Base-by-base conservation (phyloP, 345 rosid genomes). In the Melaleuca quinquenervia region DNA sequence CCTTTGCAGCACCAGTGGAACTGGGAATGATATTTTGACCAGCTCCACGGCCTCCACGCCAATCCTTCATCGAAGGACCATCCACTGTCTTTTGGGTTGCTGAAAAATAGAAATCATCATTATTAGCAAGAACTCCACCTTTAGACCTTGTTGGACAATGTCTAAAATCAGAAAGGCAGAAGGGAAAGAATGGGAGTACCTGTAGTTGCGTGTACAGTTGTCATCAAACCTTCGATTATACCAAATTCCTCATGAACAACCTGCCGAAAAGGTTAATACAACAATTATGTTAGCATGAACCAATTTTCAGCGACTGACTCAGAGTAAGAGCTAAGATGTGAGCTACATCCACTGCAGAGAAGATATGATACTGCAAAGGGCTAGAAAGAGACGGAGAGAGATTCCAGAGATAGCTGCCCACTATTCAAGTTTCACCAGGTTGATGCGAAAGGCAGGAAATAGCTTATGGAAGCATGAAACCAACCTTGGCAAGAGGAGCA, bases 11-110 rank as follows among this genome's bases (percentile, higher is more conserved):
- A 52, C 99, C 99, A 80, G 99, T 98, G 52, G 99, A 94, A 88
- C 99, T 98, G 84, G 99, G 99, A 90, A 98, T 98, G 88, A 98
- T 98, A 90, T 98, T 98, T 91, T 96, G 99, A 84, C 90, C 94
- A 86, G 99, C 99, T 76, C 99, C 99, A 58, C 99, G 94, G 27
- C 99, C 99, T 54, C 99, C 99, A 90, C 99, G 89, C 99, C 99
- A 98, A 89, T 98, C 99, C 92, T 98, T 98, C 96, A 89, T 94
- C 48, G 99, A 98, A 82, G 99, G 99, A 41, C 99, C 99, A 90
- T 98, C 99, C 27, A 98, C 99, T 50, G 99, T 93, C 91, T 98
- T 98, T 88, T 98, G 99, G 70, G 99, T 98, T 50, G 99, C 99
- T 98, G 93, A 84, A 91, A 80, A 85, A 82, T 32, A 80, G 82